Base-by-base conservation (phyloP, 139 green algal genomes). In the Pleodorina starrii region DNA sequence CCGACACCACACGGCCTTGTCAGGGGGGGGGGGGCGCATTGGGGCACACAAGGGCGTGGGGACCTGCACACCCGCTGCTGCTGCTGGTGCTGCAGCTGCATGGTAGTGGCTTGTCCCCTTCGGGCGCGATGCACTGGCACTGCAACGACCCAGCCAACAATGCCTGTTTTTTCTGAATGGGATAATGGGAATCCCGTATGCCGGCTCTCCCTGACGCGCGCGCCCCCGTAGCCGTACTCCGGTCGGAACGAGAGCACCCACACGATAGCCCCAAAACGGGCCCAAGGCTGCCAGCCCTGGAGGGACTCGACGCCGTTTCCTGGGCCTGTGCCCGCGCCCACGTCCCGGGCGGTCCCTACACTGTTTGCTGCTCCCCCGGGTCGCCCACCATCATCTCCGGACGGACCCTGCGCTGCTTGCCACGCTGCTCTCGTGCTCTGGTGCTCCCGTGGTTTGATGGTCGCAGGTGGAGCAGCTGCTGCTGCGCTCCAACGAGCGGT, bases 381-480 rank as follows among this genome's bases (percentile, higher is more conserved):
- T 32, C 25, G 5, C 7, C 29, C 6, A 66, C 54, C 54, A 21
- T 21, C 54, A 25, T 12, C 54, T 66, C 54, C 54, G 25, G 54
- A 12, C 54, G 21, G 9, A 66, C 29, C 21, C 54, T 66, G 54
- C 54, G 5, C 21, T 9, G 54, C 54, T 66, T 21, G 25, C 29
- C 25, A 32, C 29, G 29, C 29, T 5, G 54, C 54, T 66, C 21
- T 21, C 54, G 25, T 21, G 21, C 29, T 27, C 54, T 25, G 29
- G 2, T 12, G 54, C 54, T 66, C 2, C 9, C 29, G 7, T 66
- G 5, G 54, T 25, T 25, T 12, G 54, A 25, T 12, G 9, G 9
- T 12, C 59, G 25, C 89, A 92, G 89, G 89, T 90, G 60, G 90
- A 92, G 68, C 71, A 77, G 59, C 66, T 92, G 21, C 35, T 85